Base-by-base conservation (phyloP, 2,329 filamentous ascomycete genomes). In the Penicillium sp. region DNA sequence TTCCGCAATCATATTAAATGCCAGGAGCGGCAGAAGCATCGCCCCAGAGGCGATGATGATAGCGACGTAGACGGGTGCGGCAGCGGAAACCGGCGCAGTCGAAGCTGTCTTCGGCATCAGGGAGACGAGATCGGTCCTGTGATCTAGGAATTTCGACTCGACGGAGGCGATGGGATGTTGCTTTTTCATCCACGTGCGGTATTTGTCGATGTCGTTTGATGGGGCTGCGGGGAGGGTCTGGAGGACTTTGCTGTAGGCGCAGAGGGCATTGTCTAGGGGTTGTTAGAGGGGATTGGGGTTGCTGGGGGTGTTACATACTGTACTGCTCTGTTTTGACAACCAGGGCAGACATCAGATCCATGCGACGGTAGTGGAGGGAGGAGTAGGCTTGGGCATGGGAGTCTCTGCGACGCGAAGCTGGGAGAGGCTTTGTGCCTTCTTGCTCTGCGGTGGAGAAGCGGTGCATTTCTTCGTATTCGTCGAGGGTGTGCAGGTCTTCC, bases 401-500 rank as follows among this genome's bases (percentile, higher is more conserved):
- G 47, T 77, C 75, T 47, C 74, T 65, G 13, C 75, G 70, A 13
- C 75, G 68, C 11, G 77, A 78, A 8, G 75, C 71, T 5, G 72
- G 69, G 29, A 70, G 56, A 1, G 63, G 57, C 42, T 67, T 69
- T 3, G 57, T 69, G 51, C 67, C 72, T 58, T 68, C 68, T 51
- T 67, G 69, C 54, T 67, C 70, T 39, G 64, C 71, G 49, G 67
- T 67, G 32, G 62, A 61, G 45, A 65, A 56, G 39, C 68, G 68
- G 48, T 73, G 70, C 57, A 72, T 72, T 55, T 71, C 70, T 47
- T 84, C 79, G 40, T 78, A 77, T 57, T 84, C 80, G 52, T 96
- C 92, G 1, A 94, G 74, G 0, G 80, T 78, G 16, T 84, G 83
- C 1, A 97, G 81, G 54, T 92, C 86, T 65, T 91, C 87, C 72